A percentile compares a stretch with the other conserved stretches of the same genome.
Conservation (phyloP, 331 rosid species). For the Quercus phellos region DNA sequence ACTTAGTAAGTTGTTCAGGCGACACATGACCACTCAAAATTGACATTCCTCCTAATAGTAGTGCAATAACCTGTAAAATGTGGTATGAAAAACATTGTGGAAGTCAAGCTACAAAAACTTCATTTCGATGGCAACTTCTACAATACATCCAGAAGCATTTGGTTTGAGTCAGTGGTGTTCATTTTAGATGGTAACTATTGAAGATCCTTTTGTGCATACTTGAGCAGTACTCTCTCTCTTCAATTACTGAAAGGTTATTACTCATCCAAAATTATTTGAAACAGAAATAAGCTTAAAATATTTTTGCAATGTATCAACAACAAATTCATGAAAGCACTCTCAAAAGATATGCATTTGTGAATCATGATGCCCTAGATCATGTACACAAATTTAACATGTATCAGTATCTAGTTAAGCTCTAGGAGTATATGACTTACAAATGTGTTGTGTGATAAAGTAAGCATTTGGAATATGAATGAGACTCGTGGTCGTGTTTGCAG, state of each 20-base stretch:
- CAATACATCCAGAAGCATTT: background rate
- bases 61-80: slow-evolving; percentile 56
- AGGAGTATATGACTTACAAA: background rate
- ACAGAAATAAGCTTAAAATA: background rate
- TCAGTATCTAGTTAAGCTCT: background rate
- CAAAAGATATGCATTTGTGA: background rate
- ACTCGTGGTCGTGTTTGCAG: background rate
- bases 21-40: slow-evolving; percentile 42
- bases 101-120: background rate
- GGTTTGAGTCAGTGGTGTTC: background rate
- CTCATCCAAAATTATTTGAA: background rate
- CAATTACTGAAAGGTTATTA: background rate
- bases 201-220: background rate
- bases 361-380: background rate
- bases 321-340: background rate
- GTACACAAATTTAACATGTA: background rate
- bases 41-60: slow-evolving; percentile 58
- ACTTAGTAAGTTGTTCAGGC: slow-evolving; percentile 73
- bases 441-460: background rate
- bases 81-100: slow-evolving; percentile 8
- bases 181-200: background rate
- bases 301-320: background rate
- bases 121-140: background rate
- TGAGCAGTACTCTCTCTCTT: background rate
- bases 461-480: background rate